Base-by-base conservation (phyloP, 106 monocot genomes). In the Dactylorhiza incarnata region DNA sequence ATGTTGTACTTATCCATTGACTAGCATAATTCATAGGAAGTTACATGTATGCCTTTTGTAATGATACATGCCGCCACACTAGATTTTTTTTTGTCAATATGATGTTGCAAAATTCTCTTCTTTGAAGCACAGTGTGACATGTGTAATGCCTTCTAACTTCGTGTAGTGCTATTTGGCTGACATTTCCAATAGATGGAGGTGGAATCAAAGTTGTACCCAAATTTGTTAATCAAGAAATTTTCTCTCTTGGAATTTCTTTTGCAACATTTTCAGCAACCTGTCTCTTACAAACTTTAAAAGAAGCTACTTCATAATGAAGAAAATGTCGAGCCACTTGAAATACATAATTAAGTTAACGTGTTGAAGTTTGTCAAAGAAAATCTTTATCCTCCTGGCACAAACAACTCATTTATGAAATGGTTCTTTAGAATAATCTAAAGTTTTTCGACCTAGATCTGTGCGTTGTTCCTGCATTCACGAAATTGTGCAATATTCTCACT, bases 351-450 rank as follows among this genome's bases (percentile, higher is more conserved):
- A 25, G 26, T 11, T 17, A 20, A 29, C 1, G 26, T 65, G 29
- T 29, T 65, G 26, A 65, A 65, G 0, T 12, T 29, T 65, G 65
- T 3, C 11, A 29, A 65, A 29, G 26, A 26, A 65, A 65, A 65
- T 65, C 9, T 26, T 6, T 54, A 14, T 37, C 29, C 26, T 26
- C 5, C 25, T 26, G 63, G 25, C 25, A 26, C 63, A 63, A 26
- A 63, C 25, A n/a, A 63, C 22, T 26, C 63, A 29, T 12, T 26
- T 65, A 11, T 65, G 12, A 65, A 26, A 25, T 25, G 29, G 14
- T 65, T 29, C 25, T 65, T 29, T 65, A 65, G 13, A 65, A 29
- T 65, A 65, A 65, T 65, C 65, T 65, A 24, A 65, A 24, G 12
- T 26, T 65, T 65, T 26, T 26, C 4, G 29, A 65, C 14, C 29